Base-by-base conservation (phyloP, 1,139 yeast genomes). In the Magnusiomyces tetraspermus region DNA sequence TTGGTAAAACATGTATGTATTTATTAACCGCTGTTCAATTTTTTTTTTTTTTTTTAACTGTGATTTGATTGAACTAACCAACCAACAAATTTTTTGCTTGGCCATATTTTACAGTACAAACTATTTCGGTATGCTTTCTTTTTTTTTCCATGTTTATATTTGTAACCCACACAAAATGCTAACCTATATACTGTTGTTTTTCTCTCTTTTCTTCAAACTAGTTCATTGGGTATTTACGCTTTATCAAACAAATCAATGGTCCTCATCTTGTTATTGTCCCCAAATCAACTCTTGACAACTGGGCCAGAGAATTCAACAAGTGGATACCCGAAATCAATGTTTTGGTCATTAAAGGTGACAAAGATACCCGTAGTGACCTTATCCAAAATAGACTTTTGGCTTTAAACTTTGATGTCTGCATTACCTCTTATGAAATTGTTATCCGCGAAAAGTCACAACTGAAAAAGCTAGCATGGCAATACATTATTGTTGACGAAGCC, bases 311-410 rank as follows among this genome's bases (percentile, higher is more conserved):
- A 68, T 88, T 92, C 69, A 81, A 81, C 50, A 84, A 79, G 64
- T 92, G 98, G 97, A 89, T 96, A 0, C 97, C 97, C 0, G 97
- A 89, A n/a, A 95, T 92, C 6, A 82, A 82, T 59, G 90, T 86
- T 0, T 76, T 88, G 38, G 88, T 90, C 2, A 69, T 92, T 43
- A 95, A 87, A 67, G 98, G 98, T 49, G 81, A 79, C 60, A 90
- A 90, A 67, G 95, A 87, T 22, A 81, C 77, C 52, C 78, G 98
- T 62, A 71, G 73, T 0, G 73, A 75, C 2, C 66, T 88, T 43
- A 78, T 90, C 46, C 76, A 79, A 53, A 71, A 80, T 40, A 70
- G 76, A 51, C 68, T 92, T 38, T 66, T 88, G 58, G 72, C 79
- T 8, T 86, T 94, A 50, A 80, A 89, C 56, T 92, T 92, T 65